Percentiles rank a stretch among this genome's conserved stretches.
Conservation (phyloP, 2,329 filamentous ascomycete species). For the Sporothrix euskadiensis region DNA sequence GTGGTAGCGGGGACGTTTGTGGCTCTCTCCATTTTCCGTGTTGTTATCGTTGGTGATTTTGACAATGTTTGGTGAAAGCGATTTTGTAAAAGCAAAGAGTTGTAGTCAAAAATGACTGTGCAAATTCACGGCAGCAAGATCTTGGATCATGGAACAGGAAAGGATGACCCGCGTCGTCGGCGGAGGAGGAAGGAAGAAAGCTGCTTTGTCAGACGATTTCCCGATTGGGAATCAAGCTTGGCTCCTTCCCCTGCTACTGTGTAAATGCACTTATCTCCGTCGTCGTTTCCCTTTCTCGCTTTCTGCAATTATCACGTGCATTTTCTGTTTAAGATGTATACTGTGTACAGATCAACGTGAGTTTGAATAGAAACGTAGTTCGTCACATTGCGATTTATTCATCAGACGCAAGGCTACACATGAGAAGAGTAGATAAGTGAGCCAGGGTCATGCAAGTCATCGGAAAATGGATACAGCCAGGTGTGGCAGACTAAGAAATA, state of each 20-base stretch:
- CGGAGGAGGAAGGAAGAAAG: not conserved
- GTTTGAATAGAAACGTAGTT: not conserved
- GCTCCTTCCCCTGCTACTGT: not conserved
- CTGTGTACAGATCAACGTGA: not conserved
- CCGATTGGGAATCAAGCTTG: not conserved
- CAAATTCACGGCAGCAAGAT: not conserved
- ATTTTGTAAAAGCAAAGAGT: not conserved
- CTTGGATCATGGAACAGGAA: not conserved
- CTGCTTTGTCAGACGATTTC: constrained; percentile 1
- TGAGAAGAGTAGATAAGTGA: not conserved
- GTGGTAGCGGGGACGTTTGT: not conserved
- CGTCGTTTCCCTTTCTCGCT: not conserved
- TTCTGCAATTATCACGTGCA: not conserved
- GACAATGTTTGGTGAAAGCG: not conserved
- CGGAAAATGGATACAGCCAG: not conserved
- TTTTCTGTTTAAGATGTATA: not conserved
- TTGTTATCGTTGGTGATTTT: too few relatives aligned
- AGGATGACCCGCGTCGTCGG: not conserved
- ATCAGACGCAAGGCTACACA: not conserved
- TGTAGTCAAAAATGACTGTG: too few relatives aligned
- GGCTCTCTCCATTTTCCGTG: not conserved
- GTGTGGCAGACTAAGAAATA: not conserved
- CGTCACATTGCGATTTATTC: not conserved
- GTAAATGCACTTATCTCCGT: not conserved
- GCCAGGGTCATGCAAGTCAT: constrained; percentile 4